phyloP scores from a whole-genome alignment of 768 basidiomycete genomes.

The Botryobasidium botryosum region DNA sequence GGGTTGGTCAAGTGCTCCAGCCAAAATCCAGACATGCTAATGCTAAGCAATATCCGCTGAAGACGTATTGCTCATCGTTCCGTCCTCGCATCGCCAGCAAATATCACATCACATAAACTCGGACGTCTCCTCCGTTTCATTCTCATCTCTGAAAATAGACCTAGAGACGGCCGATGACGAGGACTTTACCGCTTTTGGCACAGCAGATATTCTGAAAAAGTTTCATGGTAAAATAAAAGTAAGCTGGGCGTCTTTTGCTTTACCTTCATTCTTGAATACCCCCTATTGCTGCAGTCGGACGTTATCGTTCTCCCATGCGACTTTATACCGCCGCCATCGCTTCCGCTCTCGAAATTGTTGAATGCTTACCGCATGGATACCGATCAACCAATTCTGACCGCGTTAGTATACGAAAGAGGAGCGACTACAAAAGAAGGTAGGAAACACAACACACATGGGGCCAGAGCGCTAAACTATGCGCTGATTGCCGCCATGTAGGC shows the following conservation, averaged over 20 bases:
- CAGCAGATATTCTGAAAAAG: slow-evolving; percentile 57
- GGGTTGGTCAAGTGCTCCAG: slow-evolving; percentile 31
- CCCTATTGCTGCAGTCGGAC: slow-evolving; percentile 30
- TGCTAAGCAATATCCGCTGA: not conserved
- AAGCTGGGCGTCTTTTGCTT: slow-evolving; percentile 5
- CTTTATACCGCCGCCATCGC: slow-evolving; percentile 58
- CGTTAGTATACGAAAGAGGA: slow-evolving; percentile 15
- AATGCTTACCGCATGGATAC: slow-evolving; percentile 70
- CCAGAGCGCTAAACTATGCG: no score
- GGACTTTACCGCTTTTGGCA: slow-evolving; percentile 43
- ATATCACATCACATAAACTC: slow-evolving; percentile 79
- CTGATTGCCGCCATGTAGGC: no score
- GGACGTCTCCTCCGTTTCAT: slow-evolving; percentile 39
- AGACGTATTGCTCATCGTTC: slow-evolving; percentile 84
- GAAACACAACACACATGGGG: no score
- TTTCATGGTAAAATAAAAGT: slow-evolving; percentile 56
- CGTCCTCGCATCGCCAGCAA: slow-evolving; percentile 50
- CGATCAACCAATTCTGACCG: slow-evolving; percentile 40
- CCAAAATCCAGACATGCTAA: not conserved
- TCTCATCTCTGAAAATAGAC: slow-evolving; percentile 52
- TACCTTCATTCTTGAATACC: not conserved
- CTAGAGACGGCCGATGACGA: slow-evolving; percentile 67
- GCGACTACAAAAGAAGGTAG: slow-evolving; percentile 11
- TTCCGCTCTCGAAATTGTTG: slow-evolving; percentile 53
- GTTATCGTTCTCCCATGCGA: slow-evolving; percentile 87